Conservation (phyloP, 352 stramenopile species). For the Pythium brassicae region DNA sequence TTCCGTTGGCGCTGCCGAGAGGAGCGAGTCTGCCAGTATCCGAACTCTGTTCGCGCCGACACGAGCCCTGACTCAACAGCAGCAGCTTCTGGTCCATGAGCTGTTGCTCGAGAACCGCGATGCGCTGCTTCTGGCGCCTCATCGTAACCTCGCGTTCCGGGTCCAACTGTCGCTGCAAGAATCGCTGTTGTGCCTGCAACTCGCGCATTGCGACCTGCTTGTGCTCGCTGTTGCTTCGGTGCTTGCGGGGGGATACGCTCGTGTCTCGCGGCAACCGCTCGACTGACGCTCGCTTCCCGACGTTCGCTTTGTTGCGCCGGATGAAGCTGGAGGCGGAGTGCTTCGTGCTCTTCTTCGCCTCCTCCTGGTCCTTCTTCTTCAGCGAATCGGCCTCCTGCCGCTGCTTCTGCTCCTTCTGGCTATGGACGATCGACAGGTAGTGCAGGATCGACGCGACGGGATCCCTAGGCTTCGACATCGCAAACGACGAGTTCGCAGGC, state of each 20-base stretch:
- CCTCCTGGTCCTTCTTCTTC: no score
- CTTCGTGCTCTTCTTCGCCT: background rate
- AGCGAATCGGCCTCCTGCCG: background rate
- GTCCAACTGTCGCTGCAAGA: constrained; percentile 8
- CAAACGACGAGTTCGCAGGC: constrained; percentile 10
- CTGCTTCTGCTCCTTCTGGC: constrained; percentile 14
- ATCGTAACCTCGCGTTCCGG: constrained; percentile 19
- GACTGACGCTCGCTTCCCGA: background rate
- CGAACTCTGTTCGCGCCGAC: background rate
- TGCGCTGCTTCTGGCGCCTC: constrained; percentile 44
- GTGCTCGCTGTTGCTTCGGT: background rate
- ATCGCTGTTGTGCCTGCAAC: constrained; percentile 1
- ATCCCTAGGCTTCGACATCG: constrained; percentile 26
- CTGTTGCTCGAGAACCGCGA: constrained; percentile 60
- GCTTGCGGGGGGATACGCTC: background rate
- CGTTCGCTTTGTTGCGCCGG: constrained; percentile 4
- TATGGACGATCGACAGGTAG: constrained; percentile 40
- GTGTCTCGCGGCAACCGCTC: background rate
- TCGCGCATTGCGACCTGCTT: constrained; percentile 4
- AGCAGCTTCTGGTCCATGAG: constrained; percentile 55
- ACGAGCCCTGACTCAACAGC: constrained; percentile 21
- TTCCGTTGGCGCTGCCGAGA: background rate
- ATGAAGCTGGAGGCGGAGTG: background rate
- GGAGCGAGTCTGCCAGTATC: background rate
- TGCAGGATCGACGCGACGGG: constrained; percentile 37